Conservation (phyloP, 805 yeast genomes). For the Teunomyces barrocoloradensis region DNA sequence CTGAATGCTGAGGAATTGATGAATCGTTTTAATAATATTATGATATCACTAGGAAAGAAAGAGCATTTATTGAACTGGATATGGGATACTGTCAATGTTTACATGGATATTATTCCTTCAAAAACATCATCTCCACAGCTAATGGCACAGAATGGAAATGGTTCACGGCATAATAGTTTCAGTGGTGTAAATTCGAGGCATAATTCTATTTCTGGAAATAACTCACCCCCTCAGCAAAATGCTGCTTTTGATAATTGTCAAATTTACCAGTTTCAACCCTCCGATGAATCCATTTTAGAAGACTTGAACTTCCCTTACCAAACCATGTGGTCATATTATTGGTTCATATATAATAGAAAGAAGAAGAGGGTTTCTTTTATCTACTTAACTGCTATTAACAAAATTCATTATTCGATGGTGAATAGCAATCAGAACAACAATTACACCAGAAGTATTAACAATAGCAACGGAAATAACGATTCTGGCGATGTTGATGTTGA, state of each 20-base stretch:
- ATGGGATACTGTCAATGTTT: conserved; percentile 85
- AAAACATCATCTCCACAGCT: conserved; percentile 23
- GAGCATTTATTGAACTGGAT: conserved; percentile 56
- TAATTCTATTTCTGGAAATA: conserved; percentile 1
- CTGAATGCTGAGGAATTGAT: conserved; percentile 46
- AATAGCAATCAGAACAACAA: conserved; percentile 20
- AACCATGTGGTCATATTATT: conserved; percentile 73
- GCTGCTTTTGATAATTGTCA: conserved; percentile 34
- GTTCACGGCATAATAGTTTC: conserved; percentile 29
- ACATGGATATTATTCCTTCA: conserved; percentile 61
- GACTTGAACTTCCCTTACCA: conserved; percentile 50
- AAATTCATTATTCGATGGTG: conserved; percentile 34
- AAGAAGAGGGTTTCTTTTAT: conserved; percentile 88
- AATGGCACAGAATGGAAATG: conserved; percentile 15
- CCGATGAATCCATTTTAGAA: conserved; percentile 59
- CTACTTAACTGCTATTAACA: conserved; percentile 56
- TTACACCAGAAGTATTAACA: conserved; percentile 16
- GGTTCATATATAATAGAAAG: conserved; percentile 89
- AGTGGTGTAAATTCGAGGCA: conserved; percentile 1
- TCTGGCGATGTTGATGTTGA: conserved; percentile 26
- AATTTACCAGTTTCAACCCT: conserved; percentile 61
- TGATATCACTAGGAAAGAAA: conserved; percentile 49
- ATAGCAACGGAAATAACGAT: conserved; percentile 20
- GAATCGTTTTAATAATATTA: conserved; percentile 71
- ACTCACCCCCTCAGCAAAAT: conserved; percentile 5